Conservation (phyloP, 1,284 basidiomycete species). For the Calocybe gambosa region DNA sequence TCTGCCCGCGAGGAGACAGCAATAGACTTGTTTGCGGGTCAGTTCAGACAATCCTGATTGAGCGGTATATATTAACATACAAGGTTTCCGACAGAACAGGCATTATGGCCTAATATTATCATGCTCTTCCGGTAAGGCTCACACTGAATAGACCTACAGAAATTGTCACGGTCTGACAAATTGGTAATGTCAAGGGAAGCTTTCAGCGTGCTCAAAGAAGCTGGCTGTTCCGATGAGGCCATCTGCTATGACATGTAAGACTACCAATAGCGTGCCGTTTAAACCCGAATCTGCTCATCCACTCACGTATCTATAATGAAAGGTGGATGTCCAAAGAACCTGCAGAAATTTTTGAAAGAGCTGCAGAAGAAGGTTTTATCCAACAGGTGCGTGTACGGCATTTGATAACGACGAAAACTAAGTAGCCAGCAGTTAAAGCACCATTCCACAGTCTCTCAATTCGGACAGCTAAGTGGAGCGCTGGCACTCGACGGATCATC, state of each 20-base stretch:
- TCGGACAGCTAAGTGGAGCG: slow-evolving; percentile 54
- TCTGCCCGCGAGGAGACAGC: slow-evolving; percentile 60
- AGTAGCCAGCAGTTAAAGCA: slow-evolving; percentile 42
- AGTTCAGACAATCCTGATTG: neutral
- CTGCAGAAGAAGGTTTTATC: slow-evolving; percentile 62
- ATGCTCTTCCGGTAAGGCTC: slow-evolving; percentile 47
- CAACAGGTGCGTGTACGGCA: slow-evolving; percentile 33
- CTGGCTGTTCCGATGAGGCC: slow-evolving; percentile 62
- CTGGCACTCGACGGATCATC: slow-evolving; percentile 47
- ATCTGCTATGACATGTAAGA: slow-evolving; percentile 60
- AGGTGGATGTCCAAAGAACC: slow-evolving; percentile 74
- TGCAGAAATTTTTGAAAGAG: slow-evolving; percentile 64
- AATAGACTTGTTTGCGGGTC: slow-evolving; percentile 56
- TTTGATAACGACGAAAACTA: neutral
- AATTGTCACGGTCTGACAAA: neutral
- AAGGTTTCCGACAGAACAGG: slow-evolving; percentile 40
- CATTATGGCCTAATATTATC: slow-evolving; percentile 63
- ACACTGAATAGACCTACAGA: neutral
- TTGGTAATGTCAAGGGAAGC: slow-evolving; percentile 37
- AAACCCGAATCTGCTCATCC: neutral
- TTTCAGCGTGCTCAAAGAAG: slow-evolving; percentile 57
- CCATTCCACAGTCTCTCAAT: slow-evolving; percentile 59
- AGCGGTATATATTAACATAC: neutral
- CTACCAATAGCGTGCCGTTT: neutral
- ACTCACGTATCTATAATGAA: neutral